Evolutionary conservation across 495 filamentous ascomycete species (phyloP).

Genomic region (Opeltia flavorubescens): DNA sequence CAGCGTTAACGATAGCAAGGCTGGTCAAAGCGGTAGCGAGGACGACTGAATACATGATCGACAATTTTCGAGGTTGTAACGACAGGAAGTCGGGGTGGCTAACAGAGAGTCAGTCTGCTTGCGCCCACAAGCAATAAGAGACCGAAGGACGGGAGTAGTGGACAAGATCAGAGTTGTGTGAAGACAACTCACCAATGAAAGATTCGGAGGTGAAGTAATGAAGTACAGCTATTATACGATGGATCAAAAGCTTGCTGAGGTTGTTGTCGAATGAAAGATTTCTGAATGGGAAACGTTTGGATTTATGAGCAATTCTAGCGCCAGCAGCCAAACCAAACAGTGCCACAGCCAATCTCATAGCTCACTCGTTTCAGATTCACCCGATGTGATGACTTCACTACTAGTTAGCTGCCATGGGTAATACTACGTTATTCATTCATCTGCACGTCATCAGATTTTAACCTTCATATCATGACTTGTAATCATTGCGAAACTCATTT

Average conservation of each 20-base stretch:
- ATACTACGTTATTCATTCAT: too few species aligned
- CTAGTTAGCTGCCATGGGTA: too few species aligned
- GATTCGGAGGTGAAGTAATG: not conserved
- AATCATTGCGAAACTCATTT: too few species aligned
- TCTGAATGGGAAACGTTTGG: not conserved
- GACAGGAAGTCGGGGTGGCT: too few species aligned
- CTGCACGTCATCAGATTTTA: too few species aligned
- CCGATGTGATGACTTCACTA: not conserved
- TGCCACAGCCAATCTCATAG: not conserved
- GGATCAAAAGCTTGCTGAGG: too few species aligned
- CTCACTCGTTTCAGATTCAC: not conserved
- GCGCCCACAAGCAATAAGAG: too few species aligned
- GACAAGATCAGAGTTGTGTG: not conserved
- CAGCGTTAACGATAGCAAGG: constrained; percentile 27
- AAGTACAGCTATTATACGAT: too few species aligned
- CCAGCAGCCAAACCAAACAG: not conserved
- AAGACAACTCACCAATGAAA: not conserved
- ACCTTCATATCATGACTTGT: too few species aligned
- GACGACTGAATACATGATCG: constrained; percentile 27
- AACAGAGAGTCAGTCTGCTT: too few species aligned
- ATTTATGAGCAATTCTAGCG: not conserved
- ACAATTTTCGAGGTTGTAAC: constrained; percentile 1
- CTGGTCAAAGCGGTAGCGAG: constrained; percentile 27
- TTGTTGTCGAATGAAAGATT: too few species aligned
- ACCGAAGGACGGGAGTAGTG: not conserved